phyloP scores from a whole-genome alignment of 1,139 yeast genomes.

The Suhomyces coccinellae region DNA sequence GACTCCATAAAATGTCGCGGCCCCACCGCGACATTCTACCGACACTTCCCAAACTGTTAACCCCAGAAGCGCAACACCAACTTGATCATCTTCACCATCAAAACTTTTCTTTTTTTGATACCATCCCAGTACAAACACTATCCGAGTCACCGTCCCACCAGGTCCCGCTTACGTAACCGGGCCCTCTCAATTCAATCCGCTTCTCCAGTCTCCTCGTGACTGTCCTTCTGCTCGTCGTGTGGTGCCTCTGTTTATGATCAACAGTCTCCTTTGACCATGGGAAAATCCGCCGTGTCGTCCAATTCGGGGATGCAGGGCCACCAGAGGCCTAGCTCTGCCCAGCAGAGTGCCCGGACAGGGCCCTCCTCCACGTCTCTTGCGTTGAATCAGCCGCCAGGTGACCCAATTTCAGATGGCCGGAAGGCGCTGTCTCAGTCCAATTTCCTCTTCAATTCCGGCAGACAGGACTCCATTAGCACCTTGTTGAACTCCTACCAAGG shows the following conservation, averaged over 20 bases:
- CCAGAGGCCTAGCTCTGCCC: conserved; percentile 8
- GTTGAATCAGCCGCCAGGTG: conserved; percentile 1
- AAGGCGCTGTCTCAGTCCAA: conserved; percentile 9
- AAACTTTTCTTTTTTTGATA: conserved; percentile 8
- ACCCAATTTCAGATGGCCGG: conserved; percentile 4
- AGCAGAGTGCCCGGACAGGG: conserved; percentile 2
- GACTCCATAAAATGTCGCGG: background rate
- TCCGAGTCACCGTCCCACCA: background rate
- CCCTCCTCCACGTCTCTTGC: background rate
- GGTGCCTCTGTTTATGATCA: background rate
- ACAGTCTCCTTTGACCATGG: conserved; percentile 8
- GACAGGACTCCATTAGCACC: conserved; percentile 21
- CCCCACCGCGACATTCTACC: conserved; percentile 7
- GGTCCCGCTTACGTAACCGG: conserved; percentile 5
- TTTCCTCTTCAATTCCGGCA: conserved; percentile 19
- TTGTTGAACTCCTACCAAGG: conserved; percentile 17
- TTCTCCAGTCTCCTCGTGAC: background rate
- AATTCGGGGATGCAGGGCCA: conserved; percentile 13
- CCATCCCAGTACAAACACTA: background rate
- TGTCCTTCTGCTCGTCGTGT: background rate
- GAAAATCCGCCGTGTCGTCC: conserved; percentile 16
- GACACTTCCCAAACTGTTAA: conserved; percentile 7
- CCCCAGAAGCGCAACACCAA: conserved; percentile 10
- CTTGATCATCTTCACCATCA: background rate
- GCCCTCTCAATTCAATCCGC: background rate